Evolutionary conservation across 2,329 filamentous ascomycete species (phyloP).

Genomic region (Incumbomyces delicatus): DNA sequence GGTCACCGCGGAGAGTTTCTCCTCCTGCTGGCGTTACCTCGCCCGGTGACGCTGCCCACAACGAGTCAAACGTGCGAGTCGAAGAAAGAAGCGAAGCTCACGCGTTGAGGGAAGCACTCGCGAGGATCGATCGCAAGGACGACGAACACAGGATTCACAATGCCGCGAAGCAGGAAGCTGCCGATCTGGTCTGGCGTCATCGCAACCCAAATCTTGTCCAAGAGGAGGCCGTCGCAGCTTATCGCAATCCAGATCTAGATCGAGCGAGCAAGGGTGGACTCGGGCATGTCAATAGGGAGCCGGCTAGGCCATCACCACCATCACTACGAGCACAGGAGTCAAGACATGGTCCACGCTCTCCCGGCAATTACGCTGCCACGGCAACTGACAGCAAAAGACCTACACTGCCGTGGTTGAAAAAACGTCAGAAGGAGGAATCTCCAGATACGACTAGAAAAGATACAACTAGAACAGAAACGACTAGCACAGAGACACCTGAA

Average conservation of each 20-base stretch:
- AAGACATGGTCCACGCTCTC: constrained; percentile 15
- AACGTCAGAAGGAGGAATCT: background rate
- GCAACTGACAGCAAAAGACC: constrained; percentile 1
- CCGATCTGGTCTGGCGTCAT: constrained; percentile 56
- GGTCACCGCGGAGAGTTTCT: constrained; percentile 29
- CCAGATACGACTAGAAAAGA: background rate
- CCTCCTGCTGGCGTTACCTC: constrained; percentile 26
- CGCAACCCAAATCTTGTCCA: constrained; percentile 43
- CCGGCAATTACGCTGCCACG: constrained; percentile 17
- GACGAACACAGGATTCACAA: constrained; percentile 44
- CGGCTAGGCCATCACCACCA: background rate
- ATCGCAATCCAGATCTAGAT: constrained; percentile 35
- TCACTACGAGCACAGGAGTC: background rate
- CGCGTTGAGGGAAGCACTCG: constrained; percentile 46
- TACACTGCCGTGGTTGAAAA: constrained; percentile 4
- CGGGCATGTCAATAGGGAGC: background rate
- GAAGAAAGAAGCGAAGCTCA: constrained; percentile 51
- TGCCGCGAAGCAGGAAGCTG: constrained; percentile 53
- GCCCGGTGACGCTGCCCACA: constrained; percentile 34
- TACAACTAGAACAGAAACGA: background rate
- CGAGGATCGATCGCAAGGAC: constrained; percentile 49
- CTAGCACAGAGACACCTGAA: background rate
- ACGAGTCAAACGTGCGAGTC: constrained; percentile 45
- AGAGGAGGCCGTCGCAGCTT: constrained; percentile 39
- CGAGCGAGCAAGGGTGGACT: constrained; percentile 21